Evolutionary conservation across 768 basidiomycete species (phyloP).

Genomic region (Mycena floridula): DNA sequence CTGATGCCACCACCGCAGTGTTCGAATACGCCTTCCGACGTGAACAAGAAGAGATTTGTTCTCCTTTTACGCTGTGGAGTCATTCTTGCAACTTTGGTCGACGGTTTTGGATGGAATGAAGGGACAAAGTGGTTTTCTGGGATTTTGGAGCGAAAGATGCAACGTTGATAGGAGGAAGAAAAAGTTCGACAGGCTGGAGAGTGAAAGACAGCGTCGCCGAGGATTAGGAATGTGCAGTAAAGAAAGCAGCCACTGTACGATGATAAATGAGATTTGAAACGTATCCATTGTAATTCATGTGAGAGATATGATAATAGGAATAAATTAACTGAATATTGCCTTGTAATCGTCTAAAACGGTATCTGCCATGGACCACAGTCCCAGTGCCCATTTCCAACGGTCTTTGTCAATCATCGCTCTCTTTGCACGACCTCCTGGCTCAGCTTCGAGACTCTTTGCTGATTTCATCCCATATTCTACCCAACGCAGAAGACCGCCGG

Average conservation of each 20-base stretch:
- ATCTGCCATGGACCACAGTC: background rate
- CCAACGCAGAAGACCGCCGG: constrained; percentile 5
- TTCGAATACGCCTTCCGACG: no score
- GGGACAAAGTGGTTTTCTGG: constrained; percentile 57
- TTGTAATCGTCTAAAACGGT: no score
- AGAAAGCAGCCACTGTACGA: no score
- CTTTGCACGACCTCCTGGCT: background rate
- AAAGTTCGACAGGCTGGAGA: no score
- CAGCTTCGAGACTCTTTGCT: background rate
- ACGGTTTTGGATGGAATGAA: constrained; percentile 61
- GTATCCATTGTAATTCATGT: no score
- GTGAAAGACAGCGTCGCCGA: constrained; percentile 55
- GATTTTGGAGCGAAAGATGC: constrained; percentile 62
- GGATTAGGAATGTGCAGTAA: no score
- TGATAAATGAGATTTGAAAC: no score
- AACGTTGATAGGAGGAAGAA: constrained; percentile 69
- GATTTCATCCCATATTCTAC: background rate
- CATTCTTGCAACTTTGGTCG: no score
- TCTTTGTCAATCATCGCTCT: background rate
- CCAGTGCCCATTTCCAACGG: background rate
- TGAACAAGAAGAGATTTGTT: constrained; percentile 52
- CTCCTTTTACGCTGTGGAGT: constrained; percentile 67
- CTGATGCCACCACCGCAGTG: no score
- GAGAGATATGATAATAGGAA: no score
- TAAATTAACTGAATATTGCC: no score